Percentiles rank a stretch among this genome's conserved stretches.
phyloP scores from a whole-genome alignment of 2,329 filamentous ascomycete genomes.

The Didymella pinodella region DNA sequence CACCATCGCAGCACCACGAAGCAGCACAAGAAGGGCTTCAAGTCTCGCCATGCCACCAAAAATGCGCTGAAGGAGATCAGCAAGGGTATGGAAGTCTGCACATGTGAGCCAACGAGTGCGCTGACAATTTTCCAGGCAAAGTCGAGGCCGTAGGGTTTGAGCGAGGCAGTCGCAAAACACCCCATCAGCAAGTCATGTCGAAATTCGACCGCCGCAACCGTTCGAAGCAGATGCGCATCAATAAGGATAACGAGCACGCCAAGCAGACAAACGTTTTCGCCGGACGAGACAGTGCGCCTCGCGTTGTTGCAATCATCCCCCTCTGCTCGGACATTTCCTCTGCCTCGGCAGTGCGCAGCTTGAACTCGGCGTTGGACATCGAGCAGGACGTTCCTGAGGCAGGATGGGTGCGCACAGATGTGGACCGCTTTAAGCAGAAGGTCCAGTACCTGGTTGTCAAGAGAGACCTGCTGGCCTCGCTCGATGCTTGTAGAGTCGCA shows the following conservation, averaged over 20 bases:
- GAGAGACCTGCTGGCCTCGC: conserved; percentile 75
- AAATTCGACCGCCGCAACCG: conserved; percentile 96
- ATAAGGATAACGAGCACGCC: conserved; percentile 83
- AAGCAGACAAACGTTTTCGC: conserved; percentile 81
- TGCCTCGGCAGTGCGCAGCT: conserved; percentile 68
- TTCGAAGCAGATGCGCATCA: conserved; percentile 84
- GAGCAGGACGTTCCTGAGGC: conserved; percentile 68
- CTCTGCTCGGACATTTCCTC: conserved; percentile 77
- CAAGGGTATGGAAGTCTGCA: conserved; percentile 68
- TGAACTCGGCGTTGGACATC: conserved; percentile 84
- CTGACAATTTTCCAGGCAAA: conserved; percentile 68
- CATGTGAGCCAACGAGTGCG: background rate
- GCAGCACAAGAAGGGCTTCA: conserved; percentile 86
- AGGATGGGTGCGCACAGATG: conserved; percentile 68
- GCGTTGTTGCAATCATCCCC: conserved; percentile 87
- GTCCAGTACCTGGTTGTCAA: conserved; percentile 82
- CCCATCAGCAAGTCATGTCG: conserved; percentile 95
- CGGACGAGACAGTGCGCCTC: conserved; percentile 85
- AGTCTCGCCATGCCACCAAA: conserved; percentile 90
- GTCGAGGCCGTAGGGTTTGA: conserved; percentile 69
- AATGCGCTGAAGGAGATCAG: conserved; percentile 81
- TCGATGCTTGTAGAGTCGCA: conserved; percentile 86
- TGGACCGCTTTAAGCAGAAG: conserved; percentile 95
- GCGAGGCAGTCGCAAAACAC: conserved; percentile 79
- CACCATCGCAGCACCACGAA: conserved; percentile 95